Base-by-base conservation (phyloP, 495 filamentous ascomycete species). In the Glonium stellatum region DNA sequence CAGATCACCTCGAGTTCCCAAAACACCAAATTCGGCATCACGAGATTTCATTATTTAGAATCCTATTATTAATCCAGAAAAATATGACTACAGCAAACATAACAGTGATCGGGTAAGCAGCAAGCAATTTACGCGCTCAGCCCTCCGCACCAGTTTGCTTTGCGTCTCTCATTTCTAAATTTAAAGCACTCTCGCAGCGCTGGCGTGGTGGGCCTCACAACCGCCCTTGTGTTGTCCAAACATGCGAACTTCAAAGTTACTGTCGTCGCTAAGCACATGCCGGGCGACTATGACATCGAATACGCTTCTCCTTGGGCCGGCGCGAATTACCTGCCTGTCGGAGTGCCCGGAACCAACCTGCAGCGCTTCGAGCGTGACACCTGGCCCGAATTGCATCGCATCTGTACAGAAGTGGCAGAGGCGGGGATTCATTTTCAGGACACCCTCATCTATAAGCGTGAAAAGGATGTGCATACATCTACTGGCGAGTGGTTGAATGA, bases 221-320 rank as follows among this genome's bases (percentile, higher is more conserved):
- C 88, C 9, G 93, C 95, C 8, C 81, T 95, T 36, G 73, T 89
- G 18, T 81, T 97, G 25, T 87, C 92, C 44, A 84, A 83, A 62
- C 82, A 87, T 64, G 70, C 78, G 3, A 73, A 80, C 22, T 85
- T 84, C 65, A 82, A 82, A 53, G 77, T 98, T 60, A 96, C 91
- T 3, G 80, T 98, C 23, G 77, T 92, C 2, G 89, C 90, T 22
- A 97, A 96, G 71, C 92, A 97, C 67, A 96, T 98, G 95, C 93
- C 93, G 0, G 93, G 93, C 37, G 93, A 98, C 76, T 96, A 96
- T 75, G 92, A 97, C 68, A 87, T 93, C 55, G 91, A 97, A 81
- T 98, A 97, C 71, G 85, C 90, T 2, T 95, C 89, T 18, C 93
- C 93, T 0, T 96, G 89, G 87, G 93, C 93, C 22, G 93, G 95